Evolutionary conservation across 2,329 filamentous ascomycete genomes (phyloP), one percentile per base, ranked within the genome.

Genomic region (Aspergillus ibericus): DNA sequence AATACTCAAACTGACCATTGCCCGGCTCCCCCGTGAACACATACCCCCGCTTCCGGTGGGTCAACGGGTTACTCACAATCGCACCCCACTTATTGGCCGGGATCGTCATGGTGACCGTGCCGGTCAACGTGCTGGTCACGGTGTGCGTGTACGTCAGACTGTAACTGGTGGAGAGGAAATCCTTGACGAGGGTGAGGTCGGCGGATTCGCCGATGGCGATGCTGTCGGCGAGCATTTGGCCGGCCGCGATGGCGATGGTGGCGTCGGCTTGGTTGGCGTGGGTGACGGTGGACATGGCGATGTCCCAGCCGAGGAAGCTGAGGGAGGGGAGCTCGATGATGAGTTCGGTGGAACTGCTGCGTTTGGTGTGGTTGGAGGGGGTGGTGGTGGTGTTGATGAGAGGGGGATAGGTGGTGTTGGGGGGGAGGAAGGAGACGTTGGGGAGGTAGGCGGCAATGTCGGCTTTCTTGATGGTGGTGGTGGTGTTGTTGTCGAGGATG

Each of bases 261-360:
- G 63, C 63, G 48, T 61, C 61, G 46, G 1, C 61, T 18, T 58
- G 53, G 53, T 64, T 64, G 49, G 62, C 62, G 34, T 63, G 61
- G 5, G 50, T 46, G 16, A 64, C 46, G 44, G 61, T 58, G 15
- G 62, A 64, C 62, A 64, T 64, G 32, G 61, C 29, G 18, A 63
- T 56, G 40, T 64, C 61, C 62, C 62, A 64, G 52, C 61, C 61
- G 13, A 64, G 62, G 34, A 64, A 64, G 36, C 63, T 59, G 10
- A 54, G 40, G 18, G 63, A 61, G 9, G 61, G 61, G 4, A 63
- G 61, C 3, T 55, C 55, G 3, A 64, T 63, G 32, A 64, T 63
- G 15, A 64, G 35, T 34, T 61, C 42, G 6, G 59, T 34, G 27
- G 38, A 50, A 22, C 20, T 46, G 18, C 51, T 46, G 13, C 61